phyloP scores from a whole-genome alignment of 2,329 filamentous ascomycete species.

The Curvularia verruculosa region DNA sequence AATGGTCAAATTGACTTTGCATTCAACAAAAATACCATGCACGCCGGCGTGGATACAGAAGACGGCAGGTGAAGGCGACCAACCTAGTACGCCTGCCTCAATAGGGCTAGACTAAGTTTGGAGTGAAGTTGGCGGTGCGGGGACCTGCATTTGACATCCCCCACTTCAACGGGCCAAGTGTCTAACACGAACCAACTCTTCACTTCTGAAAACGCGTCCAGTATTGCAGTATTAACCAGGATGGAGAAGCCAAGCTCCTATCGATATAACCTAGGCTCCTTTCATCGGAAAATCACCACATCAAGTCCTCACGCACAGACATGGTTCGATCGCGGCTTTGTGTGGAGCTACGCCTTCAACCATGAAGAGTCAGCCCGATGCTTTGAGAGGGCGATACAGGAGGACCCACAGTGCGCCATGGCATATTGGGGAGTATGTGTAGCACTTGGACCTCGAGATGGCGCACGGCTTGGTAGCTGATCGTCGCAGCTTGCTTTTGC shows the following conservation, averaged over 20 bases:
- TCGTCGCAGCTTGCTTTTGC: conserved; percentile 62
- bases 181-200: background rate
- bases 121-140: conserved; percentile 3
- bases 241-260: conserved; percentile 20
- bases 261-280: conserved; percentile 64
- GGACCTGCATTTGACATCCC: background rate
- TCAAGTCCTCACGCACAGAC: conserved; percentile 58
- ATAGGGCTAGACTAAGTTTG: background rate
- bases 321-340: conserved; percentile 76
- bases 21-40: background rate
- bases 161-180: background rate
- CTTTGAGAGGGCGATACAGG: conserved; percentile 64
- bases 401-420: conserved; percentile 64
- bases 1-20: background rate
- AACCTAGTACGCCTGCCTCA: background rate
- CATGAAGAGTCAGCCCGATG: conserved; percentile 72
- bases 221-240: background rate
- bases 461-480: conserved; percentile 42
- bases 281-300: conserved; percentile 63
- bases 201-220: background rate
- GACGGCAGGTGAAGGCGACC: background rate
- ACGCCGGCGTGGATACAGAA: background rate
- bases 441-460: background rate
- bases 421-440: conserved; percentile 66
- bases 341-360: conserved; percentile 78